phyloP scores from a whole-genome alignment of 371 early-diverging fungal genomes.

The Globomyces sp. region DNA sequence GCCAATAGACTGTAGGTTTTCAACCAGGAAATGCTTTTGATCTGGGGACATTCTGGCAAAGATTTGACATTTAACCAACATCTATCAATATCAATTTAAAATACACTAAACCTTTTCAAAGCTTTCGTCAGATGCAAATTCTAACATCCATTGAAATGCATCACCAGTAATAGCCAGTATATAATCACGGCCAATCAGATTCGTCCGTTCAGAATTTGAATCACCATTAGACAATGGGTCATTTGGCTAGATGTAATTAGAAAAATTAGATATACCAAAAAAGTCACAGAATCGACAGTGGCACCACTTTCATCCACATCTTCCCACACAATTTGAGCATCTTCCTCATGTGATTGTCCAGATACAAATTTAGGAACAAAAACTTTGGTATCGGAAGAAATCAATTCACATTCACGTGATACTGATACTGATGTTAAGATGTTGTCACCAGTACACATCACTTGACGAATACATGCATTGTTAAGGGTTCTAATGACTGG shows the following conservation, averaged over 20 bases:
- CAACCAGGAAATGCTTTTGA: conserved; percentile 94
- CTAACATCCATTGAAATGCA: conserved; percentile 93
- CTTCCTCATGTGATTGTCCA: conserved; percentile 28
- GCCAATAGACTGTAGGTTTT: conserved; percentile 80
- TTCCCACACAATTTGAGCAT: conserved; percentile 44
- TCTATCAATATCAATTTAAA: conserved; percentile 39
- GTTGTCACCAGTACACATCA: conserved; percentile 99
- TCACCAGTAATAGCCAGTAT: conserved; percentile 92
- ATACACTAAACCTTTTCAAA: conserved; percentile 45
- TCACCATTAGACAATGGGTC: background rate
- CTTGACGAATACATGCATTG: conserved; percentile 85
- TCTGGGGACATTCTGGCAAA: conserved; percentile 99
- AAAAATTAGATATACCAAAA: conserved; percentile 21
- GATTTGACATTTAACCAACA: conserved; percentile 88
- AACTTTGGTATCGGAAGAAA: conserved; percentile 51
- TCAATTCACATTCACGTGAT: conserved; percentile 83
- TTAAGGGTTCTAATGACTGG: conserved; percentile 81
- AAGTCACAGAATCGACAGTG: conserved; percentile 34
- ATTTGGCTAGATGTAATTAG: too few relatives aligned
- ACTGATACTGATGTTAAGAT: conserved; percentile 97
- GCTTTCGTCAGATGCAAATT: conserved; percentile 66
- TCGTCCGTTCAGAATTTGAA: background rate
- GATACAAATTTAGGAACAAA: conserved; percentile 46
- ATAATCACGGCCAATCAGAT: conserved; percentile 37
- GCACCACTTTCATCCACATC: conserved; percentile 45